phyloP scores from a whole-genome alignment of 176 grass and related monocot genomes.

The Carex myosuroides region DNA sequence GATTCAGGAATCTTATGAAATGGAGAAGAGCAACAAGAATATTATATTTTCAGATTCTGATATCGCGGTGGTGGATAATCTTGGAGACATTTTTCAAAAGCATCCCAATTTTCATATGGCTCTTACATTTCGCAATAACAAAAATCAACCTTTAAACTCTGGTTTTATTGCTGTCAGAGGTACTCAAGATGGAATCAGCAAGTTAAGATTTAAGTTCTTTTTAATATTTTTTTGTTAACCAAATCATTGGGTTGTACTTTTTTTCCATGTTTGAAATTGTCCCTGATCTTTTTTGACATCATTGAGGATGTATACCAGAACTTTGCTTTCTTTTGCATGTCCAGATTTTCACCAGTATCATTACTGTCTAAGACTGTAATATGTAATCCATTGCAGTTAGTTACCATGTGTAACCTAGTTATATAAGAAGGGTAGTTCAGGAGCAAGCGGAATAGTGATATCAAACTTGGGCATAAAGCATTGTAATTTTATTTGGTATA shows the following conservation, averaged over 20 bases:
- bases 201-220: neutral
- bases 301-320: neutral
- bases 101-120: conserved; percentile 66
- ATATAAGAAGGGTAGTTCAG: neutral
- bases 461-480: neutral
- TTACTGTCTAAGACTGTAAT: neutral
- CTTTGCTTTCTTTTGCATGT: neutral
- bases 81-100: conserved; percentile 73
- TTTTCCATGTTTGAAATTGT: neutral
- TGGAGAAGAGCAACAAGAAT: conserved; percentile 31
- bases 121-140: conserved; percentile 94
- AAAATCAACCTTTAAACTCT: conserved; percentile 82
- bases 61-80: conserved; percentile 66
- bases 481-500: neutral
- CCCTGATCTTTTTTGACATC: neutral
- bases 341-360: neutral
- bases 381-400: neutral
- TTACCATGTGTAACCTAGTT: neutral
- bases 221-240: neutral
- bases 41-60: conserved; percentile 79
- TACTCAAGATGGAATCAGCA: conserved; percentile 54
- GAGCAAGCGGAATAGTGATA: neutral
- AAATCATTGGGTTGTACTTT: neutral
- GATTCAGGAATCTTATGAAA: conserved; percentile 43
- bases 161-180: conserved; percentile 90